Evolutionary conservation across 768 basidiomycete genomes (phyloP).

Genomic region (Galerina sulciceps): DNA sequence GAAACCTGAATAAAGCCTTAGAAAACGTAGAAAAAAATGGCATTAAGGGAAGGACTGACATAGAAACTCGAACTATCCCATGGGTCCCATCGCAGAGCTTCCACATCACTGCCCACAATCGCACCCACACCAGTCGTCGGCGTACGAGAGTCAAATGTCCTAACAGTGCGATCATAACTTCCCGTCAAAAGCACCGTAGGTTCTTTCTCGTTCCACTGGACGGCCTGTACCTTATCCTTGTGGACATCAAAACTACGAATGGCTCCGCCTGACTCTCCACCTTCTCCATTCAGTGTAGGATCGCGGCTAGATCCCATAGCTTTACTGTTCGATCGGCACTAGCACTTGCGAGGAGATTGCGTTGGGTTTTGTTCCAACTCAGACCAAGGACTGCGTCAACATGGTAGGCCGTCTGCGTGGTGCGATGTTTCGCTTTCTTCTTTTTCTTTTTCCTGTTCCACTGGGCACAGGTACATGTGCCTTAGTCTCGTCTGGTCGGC

Average conservation of each 20-base stretch:
- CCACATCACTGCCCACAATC: constrained; percentile 88
- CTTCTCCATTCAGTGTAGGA: constrained; percentile 46
- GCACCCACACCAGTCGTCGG: constrained; percentile 85
- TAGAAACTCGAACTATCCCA: constrained; percentile 90
- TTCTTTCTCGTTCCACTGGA: constrained; percentile 92
- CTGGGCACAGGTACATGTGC: constrained; percentile 77
- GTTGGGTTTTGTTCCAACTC: constrained; percentile 89
- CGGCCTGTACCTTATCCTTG: constrained; percentile 94
- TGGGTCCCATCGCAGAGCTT: constrained; percentile 94
- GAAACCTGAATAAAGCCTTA: constrained; percentile 63
- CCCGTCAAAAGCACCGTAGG: constrained; percentile 92
- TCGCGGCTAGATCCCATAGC: constrained; percentile 88
- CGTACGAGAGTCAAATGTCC: constrained; percentile 90
- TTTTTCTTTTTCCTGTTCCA: constrained; percentile 96
- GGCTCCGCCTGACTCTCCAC: constrained; percentile 60
- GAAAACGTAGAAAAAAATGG: background rate
- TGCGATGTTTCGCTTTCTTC: constrained; percentile 79
- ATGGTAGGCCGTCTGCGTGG: constrained; percentile 70
- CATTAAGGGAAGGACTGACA: constrained; percentile 48
- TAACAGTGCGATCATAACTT: constrained; percentile 93
- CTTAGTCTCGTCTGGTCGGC: constrained; percentile 83
- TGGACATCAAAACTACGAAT: constrained; percentile 86
- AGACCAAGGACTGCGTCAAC: constrained; percentile 93
- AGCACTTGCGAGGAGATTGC: constrained; percentile 90
- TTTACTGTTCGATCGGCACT: constrained; percentile 97